Base-by-base conservation (phyloP, 257 asterid genomes). In the Gardenia jasminoides region DNA sequence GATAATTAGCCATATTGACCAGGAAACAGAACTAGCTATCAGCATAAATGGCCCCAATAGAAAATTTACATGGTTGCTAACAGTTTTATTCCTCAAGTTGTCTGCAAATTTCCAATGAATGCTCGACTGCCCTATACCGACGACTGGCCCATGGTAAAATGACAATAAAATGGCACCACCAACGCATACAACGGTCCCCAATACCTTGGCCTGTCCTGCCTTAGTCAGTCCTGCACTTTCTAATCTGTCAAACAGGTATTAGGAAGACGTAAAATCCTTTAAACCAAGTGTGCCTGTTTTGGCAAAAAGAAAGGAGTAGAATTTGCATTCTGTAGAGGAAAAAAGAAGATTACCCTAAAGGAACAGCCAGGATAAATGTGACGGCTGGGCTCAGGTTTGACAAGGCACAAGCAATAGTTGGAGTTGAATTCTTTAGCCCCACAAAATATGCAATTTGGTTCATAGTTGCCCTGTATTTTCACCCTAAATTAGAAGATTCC, bases 321-420 rank as follows among this genome's bases (percentile, higher is more conserved):
- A 36, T 24, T 67, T 67, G n/a, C 46, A 36, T n/a, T 6, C 48
- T 36, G 6, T 22, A 20, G 72, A 22, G 12, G 56, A 43, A 19
- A 1, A 36, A 13, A 72, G 36, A 52, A 16, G 28, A 54, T 72
- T 89, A 94, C 99, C 98, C 85, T 17, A 93, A 86, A 47, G 96
- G 94, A 24, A 90, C 78, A 7, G 98, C 99, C 80, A 93, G 82
- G 74, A 95, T 36, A 70, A 89, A 95, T 44, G 99, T 95, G 78
- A 95, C 83, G 0, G 97, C 98, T 30, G 99, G 99, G 73, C 78
- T 86, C 50, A 90, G 83, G 82, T 95, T 95, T 84, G 85, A 81
- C 85, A 93, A 79, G 65, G 99, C 98, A 76, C 98, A 90, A 6
- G 98, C 94, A 50, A 92, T 87, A 1, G 99, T 95, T 80, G 99